phyloP scores from a whole-genome alignment of 1,284 basidiomycete genomes.

The Malassezia yamatoensis region DNA sequence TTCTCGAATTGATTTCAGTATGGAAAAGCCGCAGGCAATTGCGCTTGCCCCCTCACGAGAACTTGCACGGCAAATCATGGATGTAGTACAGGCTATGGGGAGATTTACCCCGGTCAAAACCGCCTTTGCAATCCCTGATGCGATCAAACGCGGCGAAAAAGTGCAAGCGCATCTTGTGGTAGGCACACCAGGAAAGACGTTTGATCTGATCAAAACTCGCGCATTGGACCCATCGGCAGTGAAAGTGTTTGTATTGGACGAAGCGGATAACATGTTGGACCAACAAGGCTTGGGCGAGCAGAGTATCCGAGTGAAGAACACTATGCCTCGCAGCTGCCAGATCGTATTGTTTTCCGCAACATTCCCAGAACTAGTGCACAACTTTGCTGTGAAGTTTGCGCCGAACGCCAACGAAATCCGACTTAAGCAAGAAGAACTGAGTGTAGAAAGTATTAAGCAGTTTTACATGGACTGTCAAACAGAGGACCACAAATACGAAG shows the following conservation, averaged over 20 bases:
- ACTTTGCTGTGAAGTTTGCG: slow-evolving; percentile 81
- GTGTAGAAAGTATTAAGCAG: slow-evolving; percentile 87
- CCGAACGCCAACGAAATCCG: slow-evolving; percentile 93
- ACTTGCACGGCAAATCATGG: slow-evolving; percentile 93
- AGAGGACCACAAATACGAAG: slow-evolving; percentile 89
- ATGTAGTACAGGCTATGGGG: slow-evolving; percentile 84
- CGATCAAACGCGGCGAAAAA: slow-evolving; percentile 58
- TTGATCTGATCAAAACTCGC: slow-evolving; percentile 58
- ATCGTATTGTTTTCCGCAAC: slow-evolving; percentile 97
- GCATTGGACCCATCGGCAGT: slow-evolving; percentile 61
- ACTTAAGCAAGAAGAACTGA: slow-evolving; percentile 84
- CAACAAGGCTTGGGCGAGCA: slow-evolving; percentile 94
- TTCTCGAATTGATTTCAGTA: slow-evolving; percentile 74
- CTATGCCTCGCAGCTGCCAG: slow-evolving; percentile 62
- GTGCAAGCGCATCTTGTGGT: slow-evolving; percentile 84
- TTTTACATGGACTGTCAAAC: slow-evolving; percentile 81
- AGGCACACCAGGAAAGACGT: slow-evolving; percentile 91
- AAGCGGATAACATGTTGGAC: slow-evolving; percentile 98
- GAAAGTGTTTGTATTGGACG: slow-evolving; percentile 91
- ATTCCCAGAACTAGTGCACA: slow-evolving; percentile 83
- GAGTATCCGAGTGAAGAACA: slow-evolving; percentile 78
- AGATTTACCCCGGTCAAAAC: slow-evolving; percentile 86
- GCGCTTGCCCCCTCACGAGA: slow-evolving; percentile 65
- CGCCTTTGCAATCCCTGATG: slow-evolving; percentile 84
- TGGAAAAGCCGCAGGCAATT: slow-evolving; percentile 64